Conservation (phyloP, 768 basidiomycete species). For the Xanthoconium purpureum region DNA sequence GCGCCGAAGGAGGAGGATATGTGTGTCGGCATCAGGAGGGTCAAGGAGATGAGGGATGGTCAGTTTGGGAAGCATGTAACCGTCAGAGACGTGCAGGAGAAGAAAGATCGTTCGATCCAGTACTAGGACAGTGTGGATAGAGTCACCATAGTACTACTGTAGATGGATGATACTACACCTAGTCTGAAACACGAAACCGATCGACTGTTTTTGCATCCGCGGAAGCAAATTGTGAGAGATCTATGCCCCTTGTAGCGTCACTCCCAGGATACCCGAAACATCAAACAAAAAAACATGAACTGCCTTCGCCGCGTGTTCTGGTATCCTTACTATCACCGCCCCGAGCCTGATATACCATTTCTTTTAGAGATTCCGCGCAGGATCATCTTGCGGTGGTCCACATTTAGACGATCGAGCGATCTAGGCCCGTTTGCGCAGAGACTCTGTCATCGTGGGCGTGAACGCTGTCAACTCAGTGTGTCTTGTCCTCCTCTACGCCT, state of each 20-base stretch:
- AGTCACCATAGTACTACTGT: neutral
- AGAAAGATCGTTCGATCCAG: neutral
- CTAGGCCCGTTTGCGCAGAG: too few relatives aligned
- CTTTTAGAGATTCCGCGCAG: too few relatives aligned
- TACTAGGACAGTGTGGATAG: neutral
- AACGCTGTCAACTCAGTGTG: too few relatives aligned
- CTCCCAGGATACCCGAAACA: too few relatives aligned
- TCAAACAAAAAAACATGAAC: too few relatives aligned
- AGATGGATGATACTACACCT: neutral
- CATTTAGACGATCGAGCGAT: too few relatives aligned
- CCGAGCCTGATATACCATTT: too few relatives aligned
- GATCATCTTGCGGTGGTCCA: too few relatives aligned
- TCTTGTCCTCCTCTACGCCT: too few relatives aligned
- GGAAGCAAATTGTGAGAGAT: neutral
- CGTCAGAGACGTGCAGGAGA: neutral
- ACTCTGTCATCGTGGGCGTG: too few relatives aligned
- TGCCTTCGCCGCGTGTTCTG: neutral
- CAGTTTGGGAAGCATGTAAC: slow-evolving; percentile 14
- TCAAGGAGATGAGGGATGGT: slow-evolving; percentile 29
- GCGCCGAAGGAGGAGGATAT: slow-evolving; percentile 44
- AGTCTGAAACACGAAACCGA: neutral
- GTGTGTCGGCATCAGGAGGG: slow-evolving; percentile 24
- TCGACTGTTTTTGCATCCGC: slow-evolving; percentile 9
- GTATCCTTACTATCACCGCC: neutral
- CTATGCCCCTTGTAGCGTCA: too few relatives aligned